Evolutionary conservation across 306 rosid species (phyloP).

Genomic region (Prunus dulcis): DNA sequence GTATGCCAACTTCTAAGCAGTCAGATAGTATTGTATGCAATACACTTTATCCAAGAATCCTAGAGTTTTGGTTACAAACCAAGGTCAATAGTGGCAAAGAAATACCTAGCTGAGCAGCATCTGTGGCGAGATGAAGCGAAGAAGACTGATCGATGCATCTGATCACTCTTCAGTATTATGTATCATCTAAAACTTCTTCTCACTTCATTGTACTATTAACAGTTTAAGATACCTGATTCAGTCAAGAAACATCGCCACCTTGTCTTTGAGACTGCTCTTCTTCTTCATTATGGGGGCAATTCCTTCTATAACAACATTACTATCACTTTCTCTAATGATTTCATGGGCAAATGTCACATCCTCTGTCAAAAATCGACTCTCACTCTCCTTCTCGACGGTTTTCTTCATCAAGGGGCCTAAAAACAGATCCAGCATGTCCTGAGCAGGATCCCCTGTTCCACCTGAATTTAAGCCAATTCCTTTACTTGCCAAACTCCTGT

Average conservation of each 20-base stretch:
- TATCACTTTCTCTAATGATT: conserved; percentile 29
- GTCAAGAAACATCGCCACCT: conserved; percentile 60
- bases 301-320: conserved; percentile 34
- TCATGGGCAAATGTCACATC: conserved; percentile 31
- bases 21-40: not conserved
- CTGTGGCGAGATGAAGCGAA: not conserved
- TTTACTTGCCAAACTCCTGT: conserved; percentile 27
- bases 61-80: not conserved
- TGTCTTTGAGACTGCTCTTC: conserved; percentile 62
- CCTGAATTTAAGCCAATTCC: conserved; percentile 19
- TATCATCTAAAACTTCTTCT: not conserved
- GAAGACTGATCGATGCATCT: not conserved
- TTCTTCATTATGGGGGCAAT: conserved; percentile 43
- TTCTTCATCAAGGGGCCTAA: conserved; percentile 73
- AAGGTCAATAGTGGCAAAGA: not conserved
- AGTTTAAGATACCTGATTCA: conserved; percentile 28
- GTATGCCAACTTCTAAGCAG: not conserved
- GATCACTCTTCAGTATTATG: not conserved
- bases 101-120: not conserved
- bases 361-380: conserved; percentile 22
- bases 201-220: not conserved
- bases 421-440: conserved; percentile 71
- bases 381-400: conserved; percentile 42
- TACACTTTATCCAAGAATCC: not conserved
- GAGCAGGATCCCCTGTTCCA: conserved; percentile 63